Conservation (phyloP, 805 yeast genomes). For the Priceomyces medius region DNA sequence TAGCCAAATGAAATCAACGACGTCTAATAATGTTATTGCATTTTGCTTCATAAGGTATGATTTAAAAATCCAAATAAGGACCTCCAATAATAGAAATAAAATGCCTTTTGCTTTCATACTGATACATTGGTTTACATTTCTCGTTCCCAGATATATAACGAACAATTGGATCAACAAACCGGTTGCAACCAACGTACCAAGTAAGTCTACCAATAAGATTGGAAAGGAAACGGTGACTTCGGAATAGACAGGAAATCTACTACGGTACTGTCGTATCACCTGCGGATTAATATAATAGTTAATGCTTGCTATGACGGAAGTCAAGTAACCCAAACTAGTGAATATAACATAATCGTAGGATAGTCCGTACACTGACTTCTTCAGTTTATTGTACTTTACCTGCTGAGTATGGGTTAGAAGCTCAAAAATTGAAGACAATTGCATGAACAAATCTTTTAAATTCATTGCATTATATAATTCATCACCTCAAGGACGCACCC, state of each 20-base stretch:
- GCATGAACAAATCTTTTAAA: slow-evolving; percentile 2
- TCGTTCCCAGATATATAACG: slow-evolving; percentile 23
- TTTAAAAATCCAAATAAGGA: slow-evolving; percentile 8
- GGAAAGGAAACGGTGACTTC: slow-evolving; percentile 17
- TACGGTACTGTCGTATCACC: slow-evolving; percentile 10
- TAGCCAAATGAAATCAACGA: slow-evolving; percentile 42
- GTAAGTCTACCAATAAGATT: slow-evolving; percentile 16
- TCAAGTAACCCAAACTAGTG: slow-evolving; percentile 6
- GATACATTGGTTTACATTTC: slow-evolving; percentile 36
- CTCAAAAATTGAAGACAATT: slow-evolving; percentile 6
- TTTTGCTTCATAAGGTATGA: not conserved
- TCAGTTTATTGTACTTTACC: slow-evolving; percentile 11
- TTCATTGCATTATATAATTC: slow-evolving; percentile 1
- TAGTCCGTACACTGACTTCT: slow-evolving; percentile 18
- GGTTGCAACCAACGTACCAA: slow-evolving; percentile 10
- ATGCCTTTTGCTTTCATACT: slow-evolving; percentile 17
- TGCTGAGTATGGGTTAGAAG: slow-evolving; percentile 10
- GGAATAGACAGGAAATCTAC: slow-evolving; percentile 35
- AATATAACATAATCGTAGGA: slow-evolving; percentile 17
- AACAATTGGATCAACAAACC: slow-evolving; percentile 25
- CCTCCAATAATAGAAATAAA: slow-evolving; percentile 2
- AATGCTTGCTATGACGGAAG: slow-evolving; percentile 9
- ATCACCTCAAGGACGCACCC: not conserved
- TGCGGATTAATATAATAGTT: slow-evolving; percentile 8
- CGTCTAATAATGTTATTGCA: slow-evolving; percentile 35